Conservation (phyloP, 345 rosid species). For the Pelargonium nanum region DNA sequence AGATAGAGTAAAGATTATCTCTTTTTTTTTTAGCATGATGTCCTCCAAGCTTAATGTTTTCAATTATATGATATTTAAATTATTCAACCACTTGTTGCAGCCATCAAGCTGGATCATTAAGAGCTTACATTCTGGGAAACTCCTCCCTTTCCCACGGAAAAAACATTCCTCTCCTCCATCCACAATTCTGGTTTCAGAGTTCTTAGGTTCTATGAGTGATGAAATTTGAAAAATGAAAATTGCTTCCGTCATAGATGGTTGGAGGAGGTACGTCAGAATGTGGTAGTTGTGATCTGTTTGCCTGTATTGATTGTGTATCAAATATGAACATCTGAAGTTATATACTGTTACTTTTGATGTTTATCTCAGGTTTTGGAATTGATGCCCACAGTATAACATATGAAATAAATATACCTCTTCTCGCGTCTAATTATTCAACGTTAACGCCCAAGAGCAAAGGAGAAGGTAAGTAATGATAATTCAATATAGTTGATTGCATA, state of each 20-base stretch:
- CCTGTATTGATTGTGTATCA: not conserved
- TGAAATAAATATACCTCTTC: not conserved
- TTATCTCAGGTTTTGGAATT: not conserved
- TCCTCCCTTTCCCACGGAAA: constrained; percentile 20
- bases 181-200: not conserved
- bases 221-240: constrained; percentile 22
- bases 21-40: not conserved
- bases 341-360: not conserved
- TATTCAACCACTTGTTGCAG: constrained; percentile 16
- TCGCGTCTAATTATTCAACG: not conserved
- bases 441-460: not conserved
- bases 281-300: not conserved
- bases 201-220: constrained; percentile 18
- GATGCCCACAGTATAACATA: not conserved
- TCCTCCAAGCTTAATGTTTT: not conserved
- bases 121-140: constrained; percentile 38
- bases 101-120: constrained; percentile 36
- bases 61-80: not conserved
- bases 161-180: constrained; percentile 7
- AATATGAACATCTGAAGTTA: not conserved
- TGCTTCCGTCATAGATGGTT: not conserved
- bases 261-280: not conserved
- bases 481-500: too few species aligned
- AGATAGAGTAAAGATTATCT: not conserved
- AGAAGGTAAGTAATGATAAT: not conserved